phyloP scores from a whole-genome alignment of 345 rosid species.

The Sapria himalayana region DNA sequence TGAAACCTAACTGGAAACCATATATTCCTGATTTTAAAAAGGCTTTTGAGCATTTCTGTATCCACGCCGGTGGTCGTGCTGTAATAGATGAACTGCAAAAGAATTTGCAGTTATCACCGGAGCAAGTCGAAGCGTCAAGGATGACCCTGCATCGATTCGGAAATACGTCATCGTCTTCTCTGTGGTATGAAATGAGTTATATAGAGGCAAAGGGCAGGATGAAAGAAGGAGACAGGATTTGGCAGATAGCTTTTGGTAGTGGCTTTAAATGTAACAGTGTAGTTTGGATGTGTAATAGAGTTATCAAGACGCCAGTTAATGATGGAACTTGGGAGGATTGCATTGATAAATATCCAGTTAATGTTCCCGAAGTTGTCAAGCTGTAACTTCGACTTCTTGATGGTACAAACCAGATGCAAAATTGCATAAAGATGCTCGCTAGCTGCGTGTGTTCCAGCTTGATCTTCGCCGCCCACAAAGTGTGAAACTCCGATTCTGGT shows the following conservation, averaged over 20 bases:
- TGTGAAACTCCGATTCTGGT: too few relatives aligned
- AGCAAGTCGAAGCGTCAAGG: slow-evolving; percentile 35
- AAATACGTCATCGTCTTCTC: slow-evolving; percentile 43
- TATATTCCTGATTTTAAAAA: slow-evolving; percentile 36
- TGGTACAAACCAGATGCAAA: too few relatives aligned
- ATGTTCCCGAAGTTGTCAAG: slow-evolving; percentile 14
- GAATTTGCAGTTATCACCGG: slow-evolving; percentile 21
- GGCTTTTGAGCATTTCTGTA: slow-evolving; percentile 43
- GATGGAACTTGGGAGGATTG: slow-evolving; percentile 28
- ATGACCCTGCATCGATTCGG: slow-evolving; percentile 42
- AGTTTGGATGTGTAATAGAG: slow-evolving; percentile 27
- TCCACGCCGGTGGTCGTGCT: slow-evolving; percentile 45
- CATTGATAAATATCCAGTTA: slow-evolving; percentile 20
- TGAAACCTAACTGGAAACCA: slow-evolving; percentile 6
- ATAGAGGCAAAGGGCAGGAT: slow-evolving; percentile 26
- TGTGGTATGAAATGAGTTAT: slow-evolving; percentile 35
- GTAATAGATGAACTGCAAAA: slow-evolving; percentile 30
- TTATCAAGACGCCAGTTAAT: slow-evolving; percentile 8
- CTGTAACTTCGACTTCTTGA: too few relatives aligned
- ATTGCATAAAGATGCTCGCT: too few relatives aligned
- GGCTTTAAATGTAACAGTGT: slow-evolving; percentile 48
- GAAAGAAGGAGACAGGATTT: slow-evolving; percentile 26
- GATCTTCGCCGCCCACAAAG: too few relatives aligned
- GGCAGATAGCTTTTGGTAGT: slow-evolving; percentile 55
- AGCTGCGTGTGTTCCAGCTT: too few relatives aligned